Conservation (phyloP, 1,284 basidiomycete genomes). For the Marasmius tenuissimus region DNA sequence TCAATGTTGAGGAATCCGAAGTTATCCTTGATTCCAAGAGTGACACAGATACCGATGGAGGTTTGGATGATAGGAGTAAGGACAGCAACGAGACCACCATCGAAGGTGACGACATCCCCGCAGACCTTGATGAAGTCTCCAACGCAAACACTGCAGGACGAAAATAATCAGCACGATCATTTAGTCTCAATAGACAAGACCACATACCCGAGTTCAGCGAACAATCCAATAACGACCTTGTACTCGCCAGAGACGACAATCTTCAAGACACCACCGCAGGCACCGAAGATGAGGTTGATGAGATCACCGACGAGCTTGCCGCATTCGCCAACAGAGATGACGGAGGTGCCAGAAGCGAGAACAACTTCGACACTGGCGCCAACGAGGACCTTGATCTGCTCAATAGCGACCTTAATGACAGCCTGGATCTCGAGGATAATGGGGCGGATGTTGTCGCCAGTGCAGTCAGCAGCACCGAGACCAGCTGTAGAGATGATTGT, state of each 20-base stretch:
- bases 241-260: not conserved
- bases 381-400: slow-evolving; percentile 7
- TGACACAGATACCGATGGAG: not conserved
- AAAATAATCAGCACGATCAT: not conserved
- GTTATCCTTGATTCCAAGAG: not conserved
- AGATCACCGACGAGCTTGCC: slow-evolving; percentile 6
- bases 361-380: slow-evolving; percentile 2
- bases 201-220: not conserved
- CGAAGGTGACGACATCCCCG: not conserved
- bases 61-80: not conserved
- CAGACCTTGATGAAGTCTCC: not conserved
- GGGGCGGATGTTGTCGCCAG: slow-evolving; percentile 2
- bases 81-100: not conserved
- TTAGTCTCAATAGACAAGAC: not conserved
- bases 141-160: not conserved
- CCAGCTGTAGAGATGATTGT: not conserved
- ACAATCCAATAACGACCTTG: not conserved
- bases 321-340: slow-evolving; percentile 2
- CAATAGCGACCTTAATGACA: not conserved
- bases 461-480: not conserved
- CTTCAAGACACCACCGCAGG: not conserved
- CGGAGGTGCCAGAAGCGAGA: slow-evolving; percentile 3
- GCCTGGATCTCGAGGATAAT: slow-evolving; percentile 10
- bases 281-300: not conserved
- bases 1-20: not conserved